A percentile compares a stretch with the other conserved stretches of the same genome.
Conservation (phyloP, 2,329 filamentous ascomycete species). For the Rhynchosporium secalis region DNA sequence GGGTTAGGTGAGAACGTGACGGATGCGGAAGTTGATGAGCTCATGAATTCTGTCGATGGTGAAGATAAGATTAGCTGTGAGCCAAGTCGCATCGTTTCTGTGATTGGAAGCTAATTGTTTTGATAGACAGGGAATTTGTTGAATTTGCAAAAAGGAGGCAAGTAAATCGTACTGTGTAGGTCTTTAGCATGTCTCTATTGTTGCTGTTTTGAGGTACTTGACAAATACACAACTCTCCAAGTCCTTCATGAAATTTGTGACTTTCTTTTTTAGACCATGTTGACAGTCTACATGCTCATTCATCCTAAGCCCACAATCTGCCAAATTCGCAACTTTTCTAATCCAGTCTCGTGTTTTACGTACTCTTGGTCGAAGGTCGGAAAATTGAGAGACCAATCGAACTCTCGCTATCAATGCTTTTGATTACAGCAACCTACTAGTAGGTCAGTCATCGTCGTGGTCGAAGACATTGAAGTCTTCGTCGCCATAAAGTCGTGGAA, state of each 20-base stretch:
- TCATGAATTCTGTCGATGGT: conserved; percentile 42
- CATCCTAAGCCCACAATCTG: no score
- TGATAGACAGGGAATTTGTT: conserved; percentile 40
- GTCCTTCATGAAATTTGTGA: neutral
- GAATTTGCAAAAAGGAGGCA: conserved; percentile 41
- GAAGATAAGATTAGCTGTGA: conserved; percentile 43
- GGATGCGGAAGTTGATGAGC: conserved; percentile 40
- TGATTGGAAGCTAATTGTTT: neutral
- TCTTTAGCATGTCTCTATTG: conserved; percentile 23
- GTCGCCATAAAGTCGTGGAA: neutral
- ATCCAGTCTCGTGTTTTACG: no score
- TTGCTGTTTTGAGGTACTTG: neutral
- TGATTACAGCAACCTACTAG: no score
- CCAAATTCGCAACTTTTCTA: no score
- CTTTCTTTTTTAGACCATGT: neutral
- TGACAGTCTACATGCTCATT: no score
- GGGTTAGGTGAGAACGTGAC: conserved; percentile 40
- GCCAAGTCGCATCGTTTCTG: conserved; percentile 18
- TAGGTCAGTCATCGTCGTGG: no score
- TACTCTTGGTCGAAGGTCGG: no score
- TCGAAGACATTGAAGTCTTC: neutral
- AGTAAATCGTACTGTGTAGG: conserved; percentile 32
- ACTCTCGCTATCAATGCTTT: no score
- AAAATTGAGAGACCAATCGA: no score
- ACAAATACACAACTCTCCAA: no score